These are phyloP conservation scores for Phytopythium sindhum DNA, from an alignment of 352 stramenopile genomes.

Conservation along the genomic window DNA sequence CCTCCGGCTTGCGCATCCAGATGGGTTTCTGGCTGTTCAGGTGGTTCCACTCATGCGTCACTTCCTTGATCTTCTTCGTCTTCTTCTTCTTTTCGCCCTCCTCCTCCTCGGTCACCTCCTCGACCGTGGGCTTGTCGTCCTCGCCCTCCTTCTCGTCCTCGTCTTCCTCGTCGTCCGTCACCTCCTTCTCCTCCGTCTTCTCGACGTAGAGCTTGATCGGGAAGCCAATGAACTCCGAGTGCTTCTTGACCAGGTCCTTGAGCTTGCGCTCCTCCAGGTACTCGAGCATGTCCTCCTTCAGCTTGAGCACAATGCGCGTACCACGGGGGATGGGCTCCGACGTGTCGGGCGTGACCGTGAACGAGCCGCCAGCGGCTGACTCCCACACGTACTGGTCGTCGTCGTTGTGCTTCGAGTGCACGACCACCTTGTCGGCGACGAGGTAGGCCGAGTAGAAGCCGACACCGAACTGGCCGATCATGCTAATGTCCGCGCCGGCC, in stretches of 20 bases:
- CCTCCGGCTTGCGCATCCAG: constrained; percentile 95
- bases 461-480: constrained; percentile 99
- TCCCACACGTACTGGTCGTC: constrained; percentile 99
- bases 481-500: constrained; percentile 84
- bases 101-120: constrained; percentile 89
- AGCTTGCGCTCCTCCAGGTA: constrained; percentile 94
- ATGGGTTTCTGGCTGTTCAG: constrained; percentile 99
- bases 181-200: constrained; percentile 99
- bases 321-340: constrained; percentile 86
- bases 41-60: constrained; percentile 99
- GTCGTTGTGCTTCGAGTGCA: constrained; percentile 97
- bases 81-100: constrained; percentile 70
- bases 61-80: constrained; percentile 94
- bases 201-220: constrained; percentile 99
- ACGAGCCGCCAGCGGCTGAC: constrained; percentile 94
- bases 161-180: constrained; percentile 95
- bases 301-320: constrained; percentile 97
- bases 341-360: constrained; percentile 93
- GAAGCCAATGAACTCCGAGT: constrained; percentile 99
- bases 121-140: constrained; percentile 97
- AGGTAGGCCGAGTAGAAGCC: constrained; percentile 99
- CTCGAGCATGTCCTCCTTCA: constrained; percentile 98
- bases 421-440: constrained; percentile 93
- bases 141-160: constrained; percentile 87
- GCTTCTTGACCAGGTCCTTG: constrained; percentile 99